Evolutionary conservation across 164 flowering plant species (phyloP).

Genomic region (Berberis vulgaris): DNA sequence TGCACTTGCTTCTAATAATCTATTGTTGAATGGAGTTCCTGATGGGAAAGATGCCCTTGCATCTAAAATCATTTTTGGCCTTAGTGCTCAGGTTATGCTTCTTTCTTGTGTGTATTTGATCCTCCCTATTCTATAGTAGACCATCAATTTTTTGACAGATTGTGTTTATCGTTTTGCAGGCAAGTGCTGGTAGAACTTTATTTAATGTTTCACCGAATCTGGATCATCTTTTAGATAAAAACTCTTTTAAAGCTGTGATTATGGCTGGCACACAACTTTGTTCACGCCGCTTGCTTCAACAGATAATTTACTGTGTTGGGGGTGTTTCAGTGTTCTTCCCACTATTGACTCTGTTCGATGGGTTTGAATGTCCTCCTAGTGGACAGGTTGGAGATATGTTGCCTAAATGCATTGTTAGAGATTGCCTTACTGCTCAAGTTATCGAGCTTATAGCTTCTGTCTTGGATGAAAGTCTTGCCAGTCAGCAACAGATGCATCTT

Average conservation of each 20-base stretch:
- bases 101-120: neutral
- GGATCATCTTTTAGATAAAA: slow-evolving; percentile 55
- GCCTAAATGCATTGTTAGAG: slow-evolving; percentile 52
- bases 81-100: slow-evolving; percentile 81
- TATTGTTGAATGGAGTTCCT: slow-evolving; percentile 57
- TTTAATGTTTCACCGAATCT: slow-evolving; percentile 66
- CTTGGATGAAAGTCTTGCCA: slow-evolving; percentile 81
- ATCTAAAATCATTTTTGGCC: slow-evolving; percentile 76
- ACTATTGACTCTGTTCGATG: slow-evolving; percentile 65
- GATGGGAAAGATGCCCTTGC: slow-evolving; percentile 88
- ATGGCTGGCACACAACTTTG: slow-evolving; percentile 77
- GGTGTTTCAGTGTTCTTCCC: slow-evolving; percentile 98
- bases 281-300: slow-evolving; percentile 83
- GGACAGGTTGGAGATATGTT: slow-evolving; percentile 27
- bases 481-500: slow-evolving; percentile 96
- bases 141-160: neutral
- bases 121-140: slow-evolving; percentile 2
- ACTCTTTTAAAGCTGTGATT: slow-evolving; percentile 55
- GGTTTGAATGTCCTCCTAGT: slow-evolving; percentile 40
- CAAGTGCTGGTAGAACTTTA: slow-evolving; percentile 64
- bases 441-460: slow-evolving; percentile 85
- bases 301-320: slow-evolving; percentile 97
- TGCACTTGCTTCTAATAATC: slow-evolving; percentile 32
- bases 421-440: slow-evolving; percentile 70
- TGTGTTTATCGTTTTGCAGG: slow-evolving; percentile 46